Base-by-base conservation (phyloP, 1,284 basidiomycete species). In the Leccinum angustisporum region DNA sequence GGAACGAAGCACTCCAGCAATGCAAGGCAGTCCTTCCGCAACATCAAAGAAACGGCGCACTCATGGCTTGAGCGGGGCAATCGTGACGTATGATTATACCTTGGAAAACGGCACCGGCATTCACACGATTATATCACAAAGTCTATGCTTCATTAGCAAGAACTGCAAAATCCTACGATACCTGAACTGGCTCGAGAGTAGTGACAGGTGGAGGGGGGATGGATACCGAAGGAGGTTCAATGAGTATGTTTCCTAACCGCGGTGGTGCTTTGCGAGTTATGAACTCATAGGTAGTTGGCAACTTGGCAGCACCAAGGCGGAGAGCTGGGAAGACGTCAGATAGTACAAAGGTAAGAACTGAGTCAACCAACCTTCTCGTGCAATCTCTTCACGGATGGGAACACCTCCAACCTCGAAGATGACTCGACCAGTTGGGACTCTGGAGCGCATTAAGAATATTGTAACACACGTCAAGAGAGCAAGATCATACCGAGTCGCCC, bases 351-450 rank as follows among this genome's bases (percentile, higher is more conserved):
- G 7, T 0, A 56, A 11, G 46, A 27, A 34, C 11, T 7, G 5
- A 27, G 25, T 60, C 25, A 16, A 27, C 13, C 25, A 8, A 96
- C 95, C 93, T 74, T 97, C 94, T 69, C 92, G 86, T 21, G 97
- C 97, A 56, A 98, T 84, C 74, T 98, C 95, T 69, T 95, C 92
- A 67, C 95, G 88, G 63, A 99, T 90, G 10, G 92, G 92, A 5
- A 83, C 84, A 5, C 97, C 97, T 1, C 95, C 95, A 68, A 99
- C 89, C 75, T 99, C 97, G 67, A 99, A 94, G 25, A 99, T 85
- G 8, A 98, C 95, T 53, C 92, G 88, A 5, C 96, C 96, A n/a
- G 88, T 91, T 6, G 92, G 88, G 1, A 95, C 95, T 60, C 95
- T 95, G 70, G 16, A 56, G 16, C 5, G 54, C 40, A 31, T 54